Base-by-base conservation (phyloP, 345 rosid species). In the Litchi chinensis region DNA sequence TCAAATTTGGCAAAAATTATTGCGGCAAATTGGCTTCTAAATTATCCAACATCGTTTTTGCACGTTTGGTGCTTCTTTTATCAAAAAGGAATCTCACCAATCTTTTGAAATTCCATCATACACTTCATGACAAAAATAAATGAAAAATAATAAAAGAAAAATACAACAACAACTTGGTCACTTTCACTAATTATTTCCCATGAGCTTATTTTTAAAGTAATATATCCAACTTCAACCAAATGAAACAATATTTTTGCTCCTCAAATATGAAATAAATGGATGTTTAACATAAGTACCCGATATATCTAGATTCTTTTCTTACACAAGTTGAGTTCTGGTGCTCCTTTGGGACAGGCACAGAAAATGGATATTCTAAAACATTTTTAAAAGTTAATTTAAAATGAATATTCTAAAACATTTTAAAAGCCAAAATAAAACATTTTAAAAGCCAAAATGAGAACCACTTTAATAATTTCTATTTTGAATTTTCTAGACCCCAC, bases 231-330 rank as follows among this genome's bases (percentile, higher is more conserved):
- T 59, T 59, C 64, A n/a, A 32, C 11, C 11, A 59, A 59, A 59
- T 59, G 37, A 50, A 50, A 15, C 56, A 50, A 4, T 6, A 50
- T 59, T 59, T 21, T 72, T 65, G 70, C 63, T 74, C 46, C 68
- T 11, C 22, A n/a, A 6, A 65, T 0, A 5, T 46, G 46, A 4
- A 74, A 26, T 59, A 8, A 59, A 50, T 50, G 56, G 56, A 13
- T 62, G 32, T 63, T 43, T 0, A 75, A 15, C 12, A 28, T 4
- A 54, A 63, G 5, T 41, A 10, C 26, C 28, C 60, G 28, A 24
- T 28, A 41, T n/a, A 52, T 48, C 32, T 8, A 75, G 37, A 75
- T 65, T 75, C 78, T 75, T 75, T 75, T n/a, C 78, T 75, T 75
- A 32, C 22, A 21, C 43, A 52, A 24, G 11, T 18, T 60, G 13